Evolutionary conservation across 106 monocot species (phyloP).

Genomic region (Dendrobium officinale): DNA sequence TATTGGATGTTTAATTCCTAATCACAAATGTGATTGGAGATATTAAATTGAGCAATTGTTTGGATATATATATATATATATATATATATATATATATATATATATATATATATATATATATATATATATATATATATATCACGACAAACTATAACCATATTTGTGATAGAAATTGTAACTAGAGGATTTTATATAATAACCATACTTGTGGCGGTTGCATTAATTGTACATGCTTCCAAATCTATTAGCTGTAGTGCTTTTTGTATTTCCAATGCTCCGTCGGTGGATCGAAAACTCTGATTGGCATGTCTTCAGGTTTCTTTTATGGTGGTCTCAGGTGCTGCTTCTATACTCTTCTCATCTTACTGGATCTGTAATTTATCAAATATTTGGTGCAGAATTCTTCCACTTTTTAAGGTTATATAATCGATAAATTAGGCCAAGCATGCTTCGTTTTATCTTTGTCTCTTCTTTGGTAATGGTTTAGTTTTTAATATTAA

Average conservation of each 20-base stretch:
- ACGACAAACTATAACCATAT: no score
- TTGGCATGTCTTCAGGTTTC: no score
- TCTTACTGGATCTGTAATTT: conserved; percentile 1
- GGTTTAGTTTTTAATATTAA: background rate
- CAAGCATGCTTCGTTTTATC: background rate
- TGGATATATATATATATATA: no score
- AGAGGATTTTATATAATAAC: no score
- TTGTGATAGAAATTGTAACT: no score
- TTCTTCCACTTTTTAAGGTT: background rate
- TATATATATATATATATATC: no score
- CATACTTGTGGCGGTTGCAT: conserved; percentile 70
- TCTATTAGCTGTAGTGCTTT: conserved; percentile 48
- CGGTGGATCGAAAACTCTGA: conserved; percentile 95
- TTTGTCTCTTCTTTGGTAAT: background rate
- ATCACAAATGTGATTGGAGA: no score
- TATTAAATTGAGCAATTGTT: no score
- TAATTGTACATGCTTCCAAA: conserved; percentile 89
- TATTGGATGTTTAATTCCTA: no score
- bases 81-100: no score
- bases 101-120: no score
- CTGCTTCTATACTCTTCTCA: background rate
- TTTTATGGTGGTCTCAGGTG: conserved; percentile 99
- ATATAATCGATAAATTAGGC: background rate
- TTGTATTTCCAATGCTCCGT: conserved; percentile 85
- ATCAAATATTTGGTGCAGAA: background rate